Conservation (phyloP, 768 basidiomycete genomes). For the Hericium coralloides region DNA sequence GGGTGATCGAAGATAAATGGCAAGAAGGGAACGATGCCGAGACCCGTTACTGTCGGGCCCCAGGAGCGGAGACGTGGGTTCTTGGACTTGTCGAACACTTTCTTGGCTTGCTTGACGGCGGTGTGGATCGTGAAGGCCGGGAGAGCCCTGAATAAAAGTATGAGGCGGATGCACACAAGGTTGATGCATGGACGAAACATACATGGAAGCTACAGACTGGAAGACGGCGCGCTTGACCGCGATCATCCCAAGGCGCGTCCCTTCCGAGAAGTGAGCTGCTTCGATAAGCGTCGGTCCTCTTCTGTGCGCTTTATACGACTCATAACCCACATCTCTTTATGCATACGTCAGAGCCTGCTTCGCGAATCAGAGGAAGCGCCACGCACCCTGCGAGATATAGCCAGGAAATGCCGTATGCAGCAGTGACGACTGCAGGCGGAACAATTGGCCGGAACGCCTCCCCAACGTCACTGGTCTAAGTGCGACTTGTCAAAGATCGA, state of each 20-base stretch:
- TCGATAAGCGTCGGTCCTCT: constrained; percentile 60
- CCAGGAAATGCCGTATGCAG: constrained; percentile 79
- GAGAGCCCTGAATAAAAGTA: constrained; percentile 46
- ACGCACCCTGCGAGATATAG: constrained; percentile 59
- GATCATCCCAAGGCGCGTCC: constrained; percentile 56
- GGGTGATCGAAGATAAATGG: constrained; percentile 78
- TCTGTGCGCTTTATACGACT: constrained; percentile 69
- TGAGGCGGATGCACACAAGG: neutral
- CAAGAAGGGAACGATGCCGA: constrained; percentile 64
- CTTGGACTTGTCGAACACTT: constrained; percentile 49
- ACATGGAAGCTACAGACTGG: constrained; percentile 80
- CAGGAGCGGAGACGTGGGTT: constrained; percentile 55
- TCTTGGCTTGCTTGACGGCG: constrained; percentile 64
- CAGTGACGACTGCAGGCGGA: constrained; percentile 58
- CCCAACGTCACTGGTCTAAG: constrained; percentile 70
- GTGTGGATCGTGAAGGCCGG: constrained; percentile 84
- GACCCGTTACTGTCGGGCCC: constrained; percentile 70
- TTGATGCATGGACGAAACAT: constrained; percentile 19
- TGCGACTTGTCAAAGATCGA: constrained; percentile 14
- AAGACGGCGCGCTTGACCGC: constrained; percentile 72
- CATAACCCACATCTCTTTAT: constrained; percentile 62
- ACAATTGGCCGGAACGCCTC: constrained; percentile 80
- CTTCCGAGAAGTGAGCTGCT: constrained; percentile 61
- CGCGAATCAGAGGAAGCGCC: neutral
- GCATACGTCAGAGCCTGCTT: neutral